Base-by-base conservation (phyloP, 306 rosid species). In the Elaeagnus macrophylla region DNA sequence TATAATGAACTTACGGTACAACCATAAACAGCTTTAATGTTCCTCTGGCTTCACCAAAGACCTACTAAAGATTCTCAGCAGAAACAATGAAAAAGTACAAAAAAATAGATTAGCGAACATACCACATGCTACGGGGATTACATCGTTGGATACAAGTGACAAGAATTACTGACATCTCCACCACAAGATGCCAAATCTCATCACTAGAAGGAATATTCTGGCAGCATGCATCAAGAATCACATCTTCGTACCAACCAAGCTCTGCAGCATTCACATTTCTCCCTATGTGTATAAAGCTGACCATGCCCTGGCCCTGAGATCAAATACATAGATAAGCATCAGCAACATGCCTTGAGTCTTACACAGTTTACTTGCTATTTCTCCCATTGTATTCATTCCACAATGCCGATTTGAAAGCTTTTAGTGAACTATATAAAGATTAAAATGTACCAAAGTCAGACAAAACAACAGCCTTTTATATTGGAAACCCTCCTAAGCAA, bases 201-300 rank as follows among this genome's bases (percentile, higher is more conserved):
- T 86, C 95, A 69, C 72, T 66, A 57, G 82, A 66, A 47, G 94
- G 88, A 5, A 79, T 80, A 75, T 90, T 90, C 67, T 87, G 88
- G 86, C 97, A 86, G 80, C 97, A 90, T 3, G 94, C 95, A 83
- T 90, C 97, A 69, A 90, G 88, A 61, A 86, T 78, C 64, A 75
- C 97, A 71, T 86, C 95, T 50, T 60, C 80, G 62, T 72, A 81
- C 70, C 79, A 70, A 62, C 83, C 79, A 37, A 86, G 82, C 67
- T 78, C 86, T 42, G 76, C 67, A 47, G 82, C 71, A 65, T 67
- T 65, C 51, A 91, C 87, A 69, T 84, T 82, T 71, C 75, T 82
- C 0, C 71, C 87, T 17, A 91, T 61, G 74, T 83, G 96, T 11
- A 47, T 46, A 63, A 86, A 67, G 72, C 80, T 57, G 66, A 80